Percentiles rank a stretch among this genome's conserved stretches.
phyloP scores from a whole-genome alignment of 1,284 basidiomycete species.

The Trichosporon sp. region DNA sequence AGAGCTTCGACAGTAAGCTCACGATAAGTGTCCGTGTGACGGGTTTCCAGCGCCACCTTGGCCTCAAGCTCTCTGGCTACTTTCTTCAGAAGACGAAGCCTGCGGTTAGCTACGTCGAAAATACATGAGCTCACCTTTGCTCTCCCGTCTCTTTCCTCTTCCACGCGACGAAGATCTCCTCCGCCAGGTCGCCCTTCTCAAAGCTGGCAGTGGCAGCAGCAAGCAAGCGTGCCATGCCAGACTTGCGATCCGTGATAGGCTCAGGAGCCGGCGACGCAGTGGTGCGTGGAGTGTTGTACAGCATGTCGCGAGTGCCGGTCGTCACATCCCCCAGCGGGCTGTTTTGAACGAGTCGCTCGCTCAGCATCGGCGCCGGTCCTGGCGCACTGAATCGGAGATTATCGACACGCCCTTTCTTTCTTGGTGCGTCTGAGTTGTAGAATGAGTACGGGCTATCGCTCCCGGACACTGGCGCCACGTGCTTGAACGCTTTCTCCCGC shows the following conservation, averaged over 20 bases:
- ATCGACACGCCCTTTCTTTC: not conserved
- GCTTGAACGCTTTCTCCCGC: slow-evolving; percentile 28
- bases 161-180: slow-evolving; percentile 19
- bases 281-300: not conserved
- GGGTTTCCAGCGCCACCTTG: slow-evolving; percentile 10
- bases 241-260: not conserved
- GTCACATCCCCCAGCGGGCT: not conserved
- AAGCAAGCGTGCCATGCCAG: slow-evolving; percentile 11
- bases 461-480: slow-evolving; percentile 23
- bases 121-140: slow-evolving; percentile 4
- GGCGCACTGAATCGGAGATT: slow-evolving; percentile 10
- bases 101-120: not conserved
- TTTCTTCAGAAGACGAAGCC: slow-evolving; percentile 2
- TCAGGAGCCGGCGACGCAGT: not conserved
- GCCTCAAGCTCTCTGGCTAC: slow-evolving; percentile 16
- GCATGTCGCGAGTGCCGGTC: not conserved
- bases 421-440: slow-evolving; percentile 21
- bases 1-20: not conserved
- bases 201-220: slow-evolving; percentile 13
- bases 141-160: slow-evolving; percentile 11
- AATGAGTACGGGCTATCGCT: slow-evolving; percentile 25
- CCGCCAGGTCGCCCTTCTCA: slow-evolving; percentile 7
- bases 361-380: not conserved
- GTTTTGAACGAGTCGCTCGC: not conserved
- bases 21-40: slow-evolving; percentile 7